Evolutionary conservation across 1,284 basidiomycete species (phyloP).

Genomic region (Trichosporon faecale): DNA sequence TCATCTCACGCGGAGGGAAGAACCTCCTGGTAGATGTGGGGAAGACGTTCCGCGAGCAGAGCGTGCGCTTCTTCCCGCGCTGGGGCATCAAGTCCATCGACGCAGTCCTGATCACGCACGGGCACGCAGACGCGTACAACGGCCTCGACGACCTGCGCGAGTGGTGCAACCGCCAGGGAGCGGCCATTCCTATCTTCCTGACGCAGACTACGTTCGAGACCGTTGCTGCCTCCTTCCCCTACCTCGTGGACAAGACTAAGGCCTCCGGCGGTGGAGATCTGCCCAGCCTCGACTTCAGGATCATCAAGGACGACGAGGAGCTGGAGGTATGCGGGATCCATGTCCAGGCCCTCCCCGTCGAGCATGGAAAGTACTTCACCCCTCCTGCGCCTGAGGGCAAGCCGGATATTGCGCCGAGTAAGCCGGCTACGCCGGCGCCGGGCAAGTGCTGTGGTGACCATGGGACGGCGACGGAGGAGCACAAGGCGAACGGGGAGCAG

Average conservation of each 20-base stretch:
- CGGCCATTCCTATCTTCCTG: constrained; percentile 44
- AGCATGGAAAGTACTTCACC: constrained; percentile 31
- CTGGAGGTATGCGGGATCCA: constrained; percentile 42
- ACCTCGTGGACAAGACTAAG: constrained; percentile 50
- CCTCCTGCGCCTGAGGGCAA: not conserved
- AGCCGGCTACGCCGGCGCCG: constrained; percentile 9
- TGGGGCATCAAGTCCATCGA: constrained; percentile 51
- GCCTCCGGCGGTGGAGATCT: constrained; percentile 54
- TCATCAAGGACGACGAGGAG: constrained; percentile 43
- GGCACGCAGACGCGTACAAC: constrained; percentile 49
- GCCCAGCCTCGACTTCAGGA: constrained; percentile 39
- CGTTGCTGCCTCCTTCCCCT: constrained; percentile 48
- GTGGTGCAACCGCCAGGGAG: constrained; percentile 46
- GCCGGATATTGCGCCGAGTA: constrained; percentile 7
- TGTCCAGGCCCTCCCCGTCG: constrained; percentile 39
- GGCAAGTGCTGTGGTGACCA: not conserved
- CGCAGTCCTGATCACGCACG: constrained; percentile 53
- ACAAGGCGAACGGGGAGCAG: not conserved
- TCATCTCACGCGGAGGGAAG: constrained; percentile 33
- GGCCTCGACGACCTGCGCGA: constrained; percentile 46
- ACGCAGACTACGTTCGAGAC: constrained; percentile 43
- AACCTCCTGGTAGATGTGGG: constrained; percentile 54
- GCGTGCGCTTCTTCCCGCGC: constrained; percentile 45
- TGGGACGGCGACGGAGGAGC: constrained; percentile 3
- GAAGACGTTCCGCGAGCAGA: constrained; percentile 52